Conservation (phyloP, 2,329 filamentous ascomycete genomes). For the Ceratocystis huliohia region DNA sequence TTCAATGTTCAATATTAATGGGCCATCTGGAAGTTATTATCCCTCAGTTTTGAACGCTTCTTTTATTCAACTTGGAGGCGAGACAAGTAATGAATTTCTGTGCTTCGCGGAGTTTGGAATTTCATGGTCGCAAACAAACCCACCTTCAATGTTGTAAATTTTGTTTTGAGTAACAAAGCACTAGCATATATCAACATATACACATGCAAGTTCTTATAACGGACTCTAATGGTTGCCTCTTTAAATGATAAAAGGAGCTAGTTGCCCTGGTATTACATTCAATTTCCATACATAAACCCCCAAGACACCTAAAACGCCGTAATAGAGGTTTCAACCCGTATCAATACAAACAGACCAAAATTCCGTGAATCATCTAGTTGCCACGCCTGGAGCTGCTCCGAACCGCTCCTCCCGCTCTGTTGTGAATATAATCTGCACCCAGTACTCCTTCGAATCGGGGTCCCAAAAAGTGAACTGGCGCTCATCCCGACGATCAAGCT, state of each 20-base stretch:
- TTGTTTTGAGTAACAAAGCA: neutral
- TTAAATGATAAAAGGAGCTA: neutral
- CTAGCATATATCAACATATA: neutral
- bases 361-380: conserved; percentile 26
- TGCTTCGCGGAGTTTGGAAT: neutral
- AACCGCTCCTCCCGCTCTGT: conserved; percentile 93
- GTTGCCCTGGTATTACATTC: conserved; percentile 5
- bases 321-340: neutral
- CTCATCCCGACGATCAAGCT: conserved; percentile 80
- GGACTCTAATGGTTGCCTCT: neutral
- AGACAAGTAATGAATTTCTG: neutral
- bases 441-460: conserved; percentile 89
- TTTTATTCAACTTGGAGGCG: conserved; percentile 6
- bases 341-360: neutral
- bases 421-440: conserved; percentile 96
- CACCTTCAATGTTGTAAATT: neutral
- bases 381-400: conserved; percentile 50
- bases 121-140: neutral
- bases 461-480: conserved; percentile 93
- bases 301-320: conserved; percentile 7
- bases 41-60: conserved; percentile 23
- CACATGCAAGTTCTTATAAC: neutral
- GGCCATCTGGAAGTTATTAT: neutral
- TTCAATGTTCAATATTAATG: conserved; percentile 6
- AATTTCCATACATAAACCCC: neutral